Percentiles rank a stretch among this genome's conserved stretches.
These are phyloP conservation scores for Heterotrichella gracilis DNA, from an alignment of 352 stramenopile genomes.

Conservation along the genomic window DNA sequence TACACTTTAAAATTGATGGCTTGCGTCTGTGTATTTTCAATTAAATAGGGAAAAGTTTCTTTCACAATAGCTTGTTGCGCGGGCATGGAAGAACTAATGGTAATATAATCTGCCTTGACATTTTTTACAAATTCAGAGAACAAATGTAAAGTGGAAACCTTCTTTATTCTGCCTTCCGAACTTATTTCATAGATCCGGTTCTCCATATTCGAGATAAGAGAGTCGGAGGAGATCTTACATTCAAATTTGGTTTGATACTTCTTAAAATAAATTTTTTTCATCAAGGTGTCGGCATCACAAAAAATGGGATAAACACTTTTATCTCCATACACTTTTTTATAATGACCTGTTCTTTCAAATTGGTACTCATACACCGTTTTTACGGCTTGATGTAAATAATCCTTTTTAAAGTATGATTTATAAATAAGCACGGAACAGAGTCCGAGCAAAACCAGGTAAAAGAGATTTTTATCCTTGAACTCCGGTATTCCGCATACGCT, in stretches of 20 bases:
- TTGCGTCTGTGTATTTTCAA: not conserved
- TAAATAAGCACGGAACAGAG: not conserved
- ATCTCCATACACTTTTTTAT: conserved; percentile 4
- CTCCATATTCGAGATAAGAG: no score
- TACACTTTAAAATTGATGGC: conserved; percentile 4
- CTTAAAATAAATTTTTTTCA: conserved; percentile 1
- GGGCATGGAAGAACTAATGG: not conserved
- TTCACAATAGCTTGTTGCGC: not conserved
- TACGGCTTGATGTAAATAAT: not conserved
- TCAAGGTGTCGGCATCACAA: not conserved
- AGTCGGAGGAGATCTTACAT: not conserved
- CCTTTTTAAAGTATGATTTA: not conserved
- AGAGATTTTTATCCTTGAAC: not conserved
- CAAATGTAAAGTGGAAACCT: no score
- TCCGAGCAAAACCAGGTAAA: not conserved
- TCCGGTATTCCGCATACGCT: not conserved
- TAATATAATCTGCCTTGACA: not conserved
- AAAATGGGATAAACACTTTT: conserved; percentile 10
- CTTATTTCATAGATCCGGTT: no score
- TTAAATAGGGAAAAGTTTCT: not conserved
- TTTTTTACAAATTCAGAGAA: not conserved
- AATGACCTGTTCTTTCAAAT: not conserved
- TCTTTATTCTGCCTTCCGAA: no score
- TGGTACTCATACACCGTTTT: not conserved
- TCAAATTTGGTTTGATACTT: not conserved